Evolutionary conservation across 768 basidiomycete species (phyloP), one percentile per base, ranked within the genome.

Genomic region (Boletus eberwhitei): DNA sequence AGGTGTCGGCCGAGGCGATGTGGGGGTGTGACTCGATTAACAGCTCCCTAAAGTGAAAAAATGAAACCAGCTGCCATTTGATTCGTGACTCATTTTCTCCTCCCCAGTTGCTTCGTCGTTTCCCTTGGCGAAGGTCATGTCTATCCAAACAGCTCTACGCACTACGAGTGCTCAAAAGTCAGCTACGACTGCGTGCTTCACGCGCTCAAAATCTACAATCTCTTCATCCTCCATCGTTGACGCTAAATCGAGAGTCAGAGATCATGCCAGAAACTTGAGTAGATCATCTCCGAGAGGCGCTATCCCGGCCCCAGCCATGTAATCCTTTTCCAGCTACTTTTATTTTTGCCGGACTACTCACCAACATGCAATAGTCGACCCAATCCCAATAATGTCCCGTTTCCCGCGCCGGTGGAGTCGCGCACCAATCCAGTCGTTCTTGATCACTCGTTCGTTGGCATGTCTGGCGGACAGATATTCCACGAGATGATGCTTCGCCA

Each of bases 401-500:
- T 71, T 55, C 67, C 75, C 52, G 60, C 71, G 2, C 69, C 70
- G 24, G 58, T 71, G 35, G 67, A 71, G 11, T 64, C 74, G 4
- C 62, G 74, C 29, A 77, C 80, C 1, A 77, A 76, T 58, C 73
- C 75, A 21, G 78, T 78, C 39, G 77, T 77, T 38, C 73, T 90
- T 55, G 92, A 94, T 69, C 80, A 85, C 64, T 87, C 89, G 8
- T 98, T 99, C 66, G 81, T 98, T 52, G 97, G 96, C 46, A 82
- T 95, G 71, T 92, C 93, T 21, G 96, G 96, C 13, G 96, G 96
- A 26, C 83, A 98, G 73, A 98, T 99, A 68, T 97, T 99, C 77
- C 94, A 99, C 72, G 96, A 99, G 75, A 98, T 99, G 96, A 96
- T 99, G 92, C 86, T 95, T 57, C 82, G 96, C 43, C 97, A 99